These are phyloP conservation scores for Friedmanniomyces endolithicus DNA, from an alignment of 495 filamentous ascomycete species.

Conservation along the genomic window DNA sequence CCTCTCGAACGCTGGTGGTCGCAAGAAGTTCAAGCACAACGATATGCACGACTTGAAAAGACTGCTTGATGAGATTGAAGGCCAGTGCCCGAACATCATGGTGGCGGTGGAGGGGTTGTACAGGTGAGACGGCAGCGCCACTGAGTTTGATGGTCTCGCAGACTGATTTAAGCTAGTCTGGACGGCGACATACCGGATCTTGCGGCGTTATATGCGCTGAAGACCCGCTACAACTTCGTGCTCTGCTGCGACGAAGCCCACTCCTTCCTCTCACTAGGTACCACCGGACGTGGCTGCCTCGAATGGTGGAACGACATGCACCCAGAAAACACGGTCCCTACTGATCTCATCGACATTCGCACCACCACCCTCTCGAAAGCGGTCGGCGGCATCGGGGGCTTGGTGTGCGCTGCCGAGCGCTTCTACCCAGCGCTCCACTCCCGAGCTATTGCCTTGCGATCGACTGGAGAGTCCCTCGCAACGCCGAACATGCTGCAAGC, in stretches of 20 bases:
- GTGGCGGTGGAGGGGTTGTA: neutral
- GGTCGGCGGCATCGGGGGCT: neutral
- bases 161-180: neutral
- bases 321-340: neutral
- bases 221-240: neutral
- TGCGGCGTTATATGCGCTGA: neutral
- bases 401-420: neutral
- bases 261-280: neutral
- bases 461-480: neutral
- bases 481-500: neutral
- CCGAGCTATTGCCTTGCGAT: neutral
- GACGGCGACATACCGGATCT: conserved; percentile 2
- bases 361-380: neutral
- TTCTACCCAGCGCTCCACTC: neutral
- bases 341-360: neutral
- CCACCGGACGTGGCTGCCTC: neutral
- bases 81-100: neutral
- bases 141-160: too few species aligned
- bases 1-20: neutral
- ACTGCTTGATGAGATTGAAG: neutral
- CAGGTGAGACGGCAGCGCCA: neutral
- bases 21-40: neutral
- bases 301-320: conserved; percentile 5
- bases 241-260: conserved; percentile 1
- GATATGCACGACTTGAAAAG: neutral